Evolutionary conservation across 176 grass and related monocot genomes (phyloP).

Genomic region (Lolium perenne): DNA sequence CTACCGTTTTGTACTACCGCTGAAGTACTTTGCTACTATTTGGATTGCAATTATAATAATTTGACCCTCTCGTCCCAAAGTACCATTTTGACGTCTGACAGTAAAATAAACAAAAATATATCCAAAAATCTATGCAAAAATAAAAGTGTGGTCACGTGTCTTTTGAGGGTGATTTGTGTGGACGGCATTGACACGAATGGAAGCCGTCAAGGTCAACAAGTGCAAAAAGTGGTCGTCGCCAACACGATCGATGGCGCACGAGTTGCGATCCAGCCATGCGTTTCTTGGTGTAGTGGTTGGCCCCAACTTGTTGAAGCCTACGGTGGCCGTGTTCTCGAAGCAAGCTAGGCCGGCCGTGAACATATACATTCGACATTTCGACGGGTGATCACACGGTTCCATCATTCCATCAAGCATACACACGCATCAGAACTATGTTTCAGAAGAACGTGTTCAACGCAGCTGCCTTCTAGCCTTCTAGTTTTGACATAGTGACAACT

Average conservation of each 20-base stretch:
- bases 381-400: too few species aligned
- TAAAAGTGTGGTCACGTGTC: neutral
- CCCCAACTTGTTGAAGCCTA: constrained; percentile 16
- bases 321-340: constrained; percentile 40
- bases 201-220: constrained; percentile 25
- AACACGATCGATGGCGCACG: constrained; percentile 32
- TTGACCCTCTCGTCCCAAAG: neutral
- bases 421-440: neutral
- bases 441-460: too few species aligned
- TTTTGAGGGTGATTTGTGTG: constrained; percentile 25
- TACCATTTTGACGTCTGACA: neutral
- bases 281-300: constrained; percentile 45
- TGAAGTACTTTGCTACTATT: neutral
- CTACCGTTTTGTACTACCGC: neutral
- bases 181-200: constrained; percentile 38
- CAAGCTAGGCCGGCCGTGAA: neutral
- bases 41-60: neutral
- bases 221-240: constrained; percentile 38
- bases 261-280: constrained; percentile 45
- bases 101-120: neutral
- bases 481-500: too few species aligned
- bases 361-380: neutral
- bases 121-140: neutral
- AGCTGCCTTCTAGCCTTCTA: too few species aligned
- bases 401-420: neutral